Percentiles rank a stretch among this genome's conserved stretches.
phyloP scores from a whole-genome alignment of 306 rosid species.

The Casuarina glauca region DNA sequence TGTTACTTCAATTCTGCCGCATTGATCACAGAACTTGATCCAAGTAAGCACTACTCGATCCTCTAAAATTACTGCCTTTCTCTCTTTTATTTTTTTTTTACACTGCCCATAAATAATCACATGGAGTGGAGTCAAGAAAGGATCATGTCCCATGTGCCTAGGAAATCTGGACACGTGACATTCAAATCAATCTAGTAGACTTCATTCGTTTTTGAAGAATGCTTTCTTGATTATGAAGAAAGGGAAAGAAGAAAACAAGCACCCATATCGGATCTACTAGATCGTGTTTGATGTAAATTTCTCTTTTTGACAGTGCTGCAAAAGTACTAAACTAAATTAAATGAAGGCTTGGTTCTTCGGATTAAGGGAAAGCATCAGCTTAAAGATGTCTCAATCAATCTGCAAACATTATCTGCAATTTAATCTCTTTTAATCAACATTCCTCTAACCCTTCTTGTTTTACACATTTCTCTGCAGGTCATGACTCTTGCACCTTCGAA shows the following conservation, averaged over 20 bases:
- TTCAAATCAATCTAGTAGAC: conserved; percentile 11
- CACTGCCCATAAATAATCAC: conserved; percentile 24
- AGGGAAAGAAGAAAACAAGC: not conserved
- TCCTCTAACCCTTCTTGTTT: not conserved
- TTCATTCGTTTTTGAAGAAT: not conserved
- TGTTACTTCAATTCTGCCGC: conserved; percentile 75
- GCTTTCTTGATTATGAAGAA: not conserved
- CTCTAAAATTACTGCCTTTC: not conserved
- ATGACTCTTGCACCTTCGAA: conserved; percentile 58
- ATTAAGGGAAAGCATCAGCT: not conserved
- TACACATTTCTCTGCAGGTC: conserved; percentile 44
- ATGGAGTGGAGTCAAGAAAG: conserved; percentile 24
- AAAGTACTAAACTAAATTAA: not conserved
- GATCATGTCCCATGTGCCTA: conserved; percentile 24
- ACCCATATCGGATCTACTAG: not conserved
- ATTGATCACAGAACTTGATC: conserved; percentile 71
- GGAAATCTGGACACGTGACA: conserved; percentile 26
- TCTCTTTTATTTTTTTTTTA: not conserved
- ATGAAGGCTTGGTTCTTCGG: not conserved
- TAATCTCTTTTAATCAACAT: not conserved
- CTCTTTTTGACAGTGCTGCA: not conserved
- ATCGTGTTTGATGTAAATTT: not conserved
- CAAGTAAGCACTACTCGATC: conserved; percentile 51
- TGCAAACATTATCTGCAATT: too few relatives aligned
- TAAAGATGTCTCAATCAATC: too few relatives aligned